Percentiles rank a stretch among this genome's conserved stretches.
Conservation (phyloP, 257 asterid genomes). For the Cruciata laevipes region DNA sequence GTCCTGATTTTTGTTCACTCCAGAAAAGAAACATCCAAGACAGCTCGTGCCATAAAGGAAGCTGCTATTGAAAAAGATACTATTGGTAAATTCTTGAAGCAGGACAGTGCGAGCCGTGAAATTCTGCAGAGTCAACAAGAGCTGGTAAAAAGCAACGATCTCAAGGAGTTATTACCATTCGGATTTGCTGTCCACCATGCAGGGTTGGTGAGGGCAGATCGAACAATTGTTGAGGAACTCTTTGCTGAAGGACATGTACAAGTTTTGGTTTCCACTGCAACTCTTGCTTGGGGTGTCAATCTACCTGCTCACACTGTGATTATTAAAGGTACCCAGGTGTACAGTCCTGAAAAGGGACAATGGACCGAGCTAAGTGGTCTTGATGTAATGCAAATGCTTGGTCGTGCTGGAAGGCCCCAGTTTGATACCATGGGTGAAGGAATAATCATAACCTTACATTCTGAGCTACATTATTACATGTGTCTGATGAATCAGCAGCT, state of each 20-base stretch:
- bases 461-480: conserved; percentile 34
- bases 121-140: conserved; percentile 35
- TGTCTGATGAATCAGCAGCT: conserved; percentile 43
- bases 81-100: conserved; percentile 34
- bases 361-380: conserved; percentile 43
- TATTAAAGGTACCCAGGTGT: conserved; percentile 40
- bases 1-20: conserved; percentile 42
- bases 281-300: conserved; percentile 46
- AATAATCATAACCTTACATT: conserved; percentile 34
- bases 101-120: conserved; percentile 36
- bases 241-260: conserved; percentile 34
- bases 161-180: conserved; percentile 35
- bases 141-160: conserved; percentile 43
- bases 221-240: conserved; percentile 34
- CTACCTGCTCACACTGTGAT: conserved; percentile 44
- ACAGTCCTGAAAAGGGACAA: conserved; percentile 40
- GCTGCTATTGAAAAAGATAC: conserved; percentile 40
- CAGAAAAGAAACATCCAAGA: conserved; percentile 39
- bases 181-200: conserved; percentile 47
- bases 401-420: conserved; percentile 50
- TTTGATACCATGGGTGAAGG: conserved; percentile 39
- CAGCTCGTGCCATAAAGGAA: conserved; percentile 42
- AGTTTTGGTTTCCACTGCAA: conserved; percentile 42
- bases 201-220: conserved; percentile 39
- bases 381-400: conserved; percentile 48